These are phyloP conservation scores for Giardia duodenalis DNA, from an alignment of 208 protist genomes.

Conservation along the genomic window DNA sequence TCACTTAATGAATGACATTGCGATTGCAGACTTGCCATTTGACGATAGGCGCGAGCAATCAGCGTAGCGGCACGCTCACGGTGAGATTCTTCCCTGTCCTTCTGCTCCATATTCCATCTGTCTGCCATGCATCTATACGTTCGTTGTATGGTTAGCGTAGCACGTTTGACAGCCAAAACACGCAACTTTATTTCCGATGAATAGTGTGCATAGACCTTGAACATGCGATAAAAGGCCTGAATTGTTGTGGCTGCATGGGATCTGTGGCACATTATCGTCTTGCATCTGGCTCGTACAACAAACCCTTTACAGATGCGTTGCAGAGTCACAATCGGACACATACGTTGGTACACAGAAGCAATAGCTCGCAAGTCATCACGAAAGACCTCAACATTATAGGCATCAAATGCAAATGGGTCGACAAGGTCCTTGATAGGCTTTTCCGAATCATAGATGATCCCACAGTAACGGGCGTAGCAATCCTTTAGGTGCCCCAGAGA, in stretches of 20 bases:
- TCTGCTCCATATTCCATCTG: not conserved
- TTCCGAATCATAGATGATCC: too few relatives aligned
- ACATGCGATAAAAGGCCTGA: not conserved
- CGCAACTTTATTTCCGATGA: not conserved
- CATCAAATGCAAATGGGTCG: not conserved
- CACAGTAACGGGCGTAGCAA: not conserved
- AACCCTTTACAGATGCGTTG: not conserved
- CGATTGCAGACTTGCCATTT: not conserved
- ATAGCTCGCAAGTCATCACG: not conserved
- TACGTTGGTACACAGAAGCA: not conserved
- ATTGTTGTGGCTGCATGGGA: not conserved
- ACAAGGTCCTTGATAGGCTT: not conserved
- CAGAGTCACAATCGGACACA: not conserved
- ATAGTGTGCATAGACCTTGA: not conserved
- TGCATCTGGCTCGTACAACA: not conserved
- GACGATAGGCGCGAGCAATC: not conserved
- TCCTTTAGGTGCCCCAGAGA: not conserved
- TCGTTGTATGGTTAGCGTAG: not conserved
- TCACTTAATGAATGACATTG: not conserved
- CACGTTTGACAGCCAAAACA: not conserved
- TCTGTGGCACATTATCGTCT: not conserved
- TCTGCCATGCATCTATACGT: not conserved
- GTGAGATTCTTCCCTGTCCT: not conserved
- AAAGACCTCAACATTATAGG: not conserved
- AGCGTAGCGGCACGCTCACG: not conserved